phyloP scores from a whole-genome alignment of 2,329 filamentous ascomycete species.

The Myriosclerotinia scirpicola region DNA sequence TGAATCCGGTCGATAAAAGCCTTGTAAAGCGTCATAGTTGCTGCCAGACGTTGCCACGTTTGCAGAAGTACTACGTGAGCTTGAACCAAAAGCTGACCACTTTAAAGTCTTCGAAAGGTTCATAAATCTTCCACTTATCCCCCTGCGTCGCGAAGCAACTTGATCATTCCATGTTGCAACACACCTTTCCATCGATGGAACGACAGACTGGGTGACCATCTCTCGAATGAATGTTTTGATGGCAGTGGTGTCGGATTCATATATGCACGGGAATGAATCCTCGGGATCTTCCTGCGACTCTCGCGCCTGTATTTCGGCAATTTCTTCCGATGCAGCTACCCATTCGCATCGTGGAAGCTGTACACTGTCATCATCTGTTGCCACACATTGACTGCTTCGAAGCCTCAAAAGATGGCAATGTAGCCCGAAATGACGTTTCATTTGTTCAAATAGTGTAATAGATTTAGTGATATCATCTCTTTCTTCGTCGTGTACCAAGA shows the following conservation, averaged over 20 bases:
- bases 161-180: conserved; percentile 96
- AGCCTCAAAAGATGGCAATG: conserved; percentile 91
- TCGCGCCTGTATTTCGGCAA: conserved; percentile 68
- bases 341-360: conserved; percentile 80
- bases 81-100: conserved; percentile 77
- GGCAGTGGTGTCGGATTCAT: conserved; percentile 86
- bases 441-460: conserved; percentile 90
- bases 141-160: conserved; percentile 84
- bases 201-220: conserved; percentile 89
- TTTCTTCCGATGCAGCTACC: conserved; percentile 83
- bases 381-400: conserved; percentile 78
- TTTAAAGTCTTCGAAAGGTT: conserved; percentile 74
- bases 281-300: conserved; percentile 70
- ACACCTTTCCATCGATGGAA: conserved; percentile 94
- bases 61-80: conserved; percentile 38
- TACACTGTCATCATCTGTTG: conserved; percentile 89
- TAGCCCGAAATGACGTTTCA: conserved; percentile 97
- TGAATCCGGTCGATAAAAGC: conserved; percentile 80
- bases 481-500: conserved; percentile 95
- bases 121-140: conserved; percentile 90
- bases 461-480: conserved; percentile 88
- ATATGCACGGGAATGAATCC: conserved; percentile 75
- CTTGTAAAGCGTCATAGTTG: conserved; percentile 76
- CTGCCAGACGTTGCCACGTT: conserved; percentile 51
- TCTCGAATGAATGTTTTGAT: conserved; percentile 89